phyloP scores from a whole-genome alignment of 2,329 filamentous ascomycete species.

The Stenocarpella maydis region DNA sequence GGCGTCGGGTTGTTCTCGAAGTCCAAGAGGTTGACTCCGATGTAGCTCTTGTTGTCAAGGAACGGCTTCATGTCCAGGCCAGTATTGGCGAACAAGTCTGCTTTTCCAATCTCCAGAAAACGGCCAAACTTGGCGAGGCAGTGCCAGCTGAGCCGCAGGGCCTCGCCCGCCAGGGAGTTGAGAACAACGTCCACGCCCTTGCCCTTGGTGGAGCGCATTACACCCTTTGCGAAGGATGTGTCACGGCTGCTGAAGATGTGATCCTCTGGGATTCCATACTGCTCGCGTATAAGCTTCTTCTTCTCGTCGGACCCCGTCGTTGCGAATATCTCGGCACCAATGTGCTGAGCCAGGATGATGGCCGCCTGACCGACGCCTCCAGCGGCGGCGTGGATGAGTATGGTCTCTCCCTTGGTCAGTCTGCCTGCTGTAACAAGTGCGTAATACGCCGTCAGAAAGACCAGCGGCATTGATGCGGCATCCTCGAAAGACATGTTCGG shows the following conservation, averaged over 20 bases:
- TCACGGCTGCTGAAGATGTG: slow-evolving; percentile 49
- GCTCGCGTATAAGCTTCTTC: slow-evolving; percentile 45
- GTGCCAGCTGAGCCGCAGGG: slow-evolving; percentile 37
- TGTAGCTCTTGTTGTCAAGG: slow-evolving; percentile 9
- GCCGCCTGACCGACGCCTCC: slow-evolving; percentile 54
- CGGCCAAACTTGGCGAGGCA: slow-evolving; percentile 33
- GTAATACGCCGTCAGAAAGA: slow-evolving; percentile 48
- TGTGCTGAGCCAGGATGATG: slow-evolving; percentile 47
- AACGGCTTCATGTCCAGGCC: slow-evolving; percentile 39
- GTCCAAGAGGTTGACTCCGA: slow-evolving; percentile 31
- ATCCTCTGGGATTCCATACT: slow-evolving; percentile 44
- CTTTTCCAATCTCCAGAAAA: slow-evolving; percentile 34
- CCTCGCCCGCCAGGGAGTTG: slow-evolving; percentile 40
- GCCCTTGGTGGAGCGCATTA: slow-evolving; percentile 38
- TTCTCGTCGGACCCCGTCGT: slow-evolving; percentile 47
- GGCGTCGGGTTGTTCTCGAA: not conserved
- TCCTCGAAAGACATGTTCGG: slow-evolving; percentile 29
- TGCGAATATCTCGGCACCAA: slow-evolving; percentile 51
- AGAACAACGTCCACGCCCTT: slow-evolving; percentile 43
- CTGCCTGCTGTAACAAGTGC: slow-evolving; percentile 45
- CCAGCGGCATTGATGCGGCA: slow-evolving; percentile 17
- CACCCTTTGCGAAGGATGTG: slow-evolving; percentile 37
- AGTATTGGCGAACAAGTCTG: slow-evolving; percentile 4
- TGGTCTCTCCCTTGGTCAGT: slow-evolving; percentile 41
- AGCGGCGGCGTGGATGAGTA: slow-evolving; percentile 54